Evolutionary conservation across 805 yeast species (phyloP).

Genomic region (Candida arabinofermentans): DNA sequence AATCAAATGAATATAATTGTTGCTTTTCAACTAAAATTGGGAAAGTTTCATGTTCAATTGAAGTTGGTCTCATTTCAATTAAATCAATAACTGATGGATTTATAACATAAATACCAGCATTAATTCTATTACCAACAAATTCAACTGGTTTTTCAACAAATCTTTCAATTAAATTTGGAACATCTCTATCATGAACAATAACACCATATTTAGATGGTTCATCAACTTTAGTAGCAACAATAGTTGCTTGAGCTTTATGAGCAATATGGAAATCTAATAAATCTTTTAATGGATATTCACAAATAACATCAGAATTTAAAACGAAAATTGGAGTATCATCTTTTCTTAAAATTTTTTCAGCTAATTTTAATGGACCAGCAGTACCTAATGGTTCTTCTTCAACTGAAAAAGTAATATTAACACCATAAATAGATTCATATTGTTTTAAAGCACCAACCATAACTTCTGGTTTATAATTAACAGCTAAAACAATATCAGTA

Average conservation of each 20-base stretch:
- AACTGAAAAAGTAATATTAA: conserved; percentile 91
- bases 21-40: conserved; percentile 89
- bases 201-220: conserved; percentile 99
- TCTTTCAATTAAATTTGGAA: conserved; percentile 94
- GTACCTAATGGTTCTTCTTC: conserved; percentile 99
- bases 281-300: conserved; percentile 96
- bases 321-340: conserved; percentile 97
- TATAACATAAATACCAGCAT: conserved; percentile 97
- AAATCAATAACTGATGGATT: conserved; percentile 97
- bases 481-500: conserved; percentile 97
- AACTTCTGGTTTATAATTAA: conserved; percentile 98
- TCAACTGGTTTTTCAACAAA: conserved; percentile 99
- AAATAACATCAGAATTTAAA: conserved; percentile 95
- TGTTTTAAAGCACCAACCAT: conserved; percentile 94
- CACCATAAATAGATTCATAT: conserved; percentile 94
- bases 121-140: conserved; percentile 99
- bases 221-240: conserved; percentile 98
- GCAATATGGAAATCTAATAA: conserved; percentile 88
- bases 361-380: conserved; percentile 98
- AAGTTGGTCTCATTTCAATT: conserved; percentile 97
- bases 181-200: conserved; percentile 94
- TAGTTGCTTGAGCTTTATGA: conserved; percentile 98
- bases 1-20: conserved; percentile 88
- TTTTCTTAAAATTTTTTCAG: conserved; percentile 89
- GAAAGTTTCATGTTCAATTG: conserved; percentile 99